A percentile compares a stretch with the other conserved stretches of the same genome.
phyloP scores from a whole-genome alignment of 192 early-diverging fungal genomes.

The Coemansia sp. region DNA sequence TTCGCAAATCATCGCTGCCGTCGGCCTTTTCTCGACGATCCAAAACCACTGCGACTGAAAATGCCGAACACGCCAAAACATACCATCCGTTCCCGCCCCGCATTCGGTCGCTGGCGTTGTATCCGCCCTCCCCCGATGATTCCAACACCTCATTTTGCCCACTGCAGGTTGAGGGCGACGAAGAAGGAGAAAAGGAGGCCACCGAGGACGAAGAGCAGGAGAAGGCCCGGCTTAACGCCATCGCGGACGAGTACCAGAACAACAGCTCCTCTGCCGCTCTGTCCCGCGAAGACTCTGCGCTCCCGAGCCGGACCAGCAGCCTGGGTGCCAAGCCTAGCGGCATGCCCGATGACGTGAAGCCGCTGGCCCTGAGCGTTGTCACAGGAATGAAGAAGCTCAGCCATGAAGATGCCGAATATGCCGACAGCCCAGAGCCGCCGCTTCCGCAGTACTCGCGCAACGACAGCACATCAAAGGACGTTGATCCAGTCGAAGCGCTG shows the following conservation, averaged over 20 bases:
- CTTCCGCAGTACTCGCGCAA: neutral
- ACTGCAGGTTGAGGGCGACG: constrained; percentile 43
- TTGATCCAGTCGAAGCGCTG: constrained; percentile 7
- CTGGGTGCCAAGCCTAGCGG: constrained; percentile 6
- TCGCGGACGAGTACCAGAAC: constrained; percentile 35
- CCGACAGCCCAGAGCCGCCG: neutral
- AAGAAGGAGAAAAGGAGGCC: neutral
- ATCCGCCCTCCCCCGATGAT: neutral
- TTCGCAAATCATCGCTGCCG: constrained; percentile 17
- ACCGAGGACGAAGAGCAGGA: neutral
- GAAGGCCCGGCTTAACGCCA: constrained; percentile 31
- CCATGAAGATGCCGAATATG: neutral
- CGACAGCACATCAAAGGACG: constrained; percentile 7
- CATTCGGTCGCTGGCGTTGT: constrained; percentile 27
- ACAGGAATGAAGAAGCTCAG: constrained; percentile 12
- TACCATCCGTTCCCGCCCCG: constrained; percentile 33
- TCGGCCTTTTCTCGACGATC: neutral
- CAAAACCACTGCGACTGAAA: constrained; percentile 1
- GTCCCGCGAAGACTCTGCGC: constrained; percentile 13
- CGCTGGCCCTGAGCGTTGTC: constrained; percentile 23
- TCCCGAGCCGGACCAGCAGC: constrained; percentile 43
- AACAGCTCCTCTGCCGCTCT: neutral
- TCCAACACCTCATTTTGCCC: neutral
- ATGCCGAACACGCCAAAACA: constrained; percentile 4
- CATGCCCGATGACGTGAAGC: neutral